phyloP scores from a whole-genome alignment of 164 flowering plant species.

The grape (Vitis vinifera) region DNA sequence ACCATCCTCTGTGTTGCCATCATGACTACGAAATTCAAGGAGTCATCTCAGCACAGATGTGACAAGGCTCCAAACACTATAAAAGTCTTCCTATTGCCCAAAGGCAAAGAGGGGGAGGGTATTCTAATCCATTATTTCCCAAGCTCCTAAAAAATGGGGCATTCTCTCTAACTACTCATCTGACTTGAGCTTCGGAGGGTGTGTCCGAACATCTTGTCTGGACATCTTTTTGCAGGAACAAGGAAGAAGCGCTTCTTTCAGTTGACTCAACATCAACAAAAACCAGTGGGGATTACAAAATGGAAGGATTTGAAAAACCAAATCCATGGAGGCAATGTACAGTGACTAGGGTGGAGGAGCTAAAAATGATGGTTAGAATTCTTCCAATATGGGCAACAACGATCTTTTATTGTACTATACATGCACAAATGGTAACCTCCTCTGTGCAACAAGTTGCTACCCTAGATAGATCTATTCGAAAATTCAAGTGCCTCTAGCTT shows the following conservation, averaged over 20 bases:
- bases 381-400: constrained; percentile 41
- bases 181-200: too few species aligned
- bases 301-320: background rate
- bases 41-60: too few species aligned
- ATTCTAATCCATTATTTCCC: too few species aligned
- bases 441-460: constrained; percentile 41
- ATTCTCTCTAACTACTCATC: too few species aligned
- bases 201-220: fast-evolving
- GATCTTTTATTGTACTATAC: constrained; percentile 36
- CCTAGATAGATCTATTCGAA: constrained; percentile 31
- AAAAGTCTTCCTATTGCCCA: too few species aligned
- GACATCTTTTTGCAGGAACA: too few species aligned
- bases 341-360: constrained; percentile 35
- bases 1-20: too few species aligned
- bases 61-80: too few species aligned
- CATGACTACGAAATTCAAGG: too few species aligned
- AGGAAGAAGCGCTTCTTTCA: too few species aligned
- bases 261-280: too few species aligned
- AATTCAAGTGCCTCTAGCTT: constrained; percentile 39
- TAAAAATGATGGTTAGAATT: constrained; percentile 30
- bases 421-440: constrained; percentile 48
- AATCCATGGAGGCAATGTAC: constrained; percentile 26
- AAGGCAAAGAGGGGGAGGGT: fast-evolving
- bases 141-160: too few species aligned
- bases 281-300: background rate